Evolutionary conservation across 129 eudicot genomes (phyloP), one percentile per base, ranked within the genome.

Genomic region (Helichrysum umbraculigerum): DNA sequence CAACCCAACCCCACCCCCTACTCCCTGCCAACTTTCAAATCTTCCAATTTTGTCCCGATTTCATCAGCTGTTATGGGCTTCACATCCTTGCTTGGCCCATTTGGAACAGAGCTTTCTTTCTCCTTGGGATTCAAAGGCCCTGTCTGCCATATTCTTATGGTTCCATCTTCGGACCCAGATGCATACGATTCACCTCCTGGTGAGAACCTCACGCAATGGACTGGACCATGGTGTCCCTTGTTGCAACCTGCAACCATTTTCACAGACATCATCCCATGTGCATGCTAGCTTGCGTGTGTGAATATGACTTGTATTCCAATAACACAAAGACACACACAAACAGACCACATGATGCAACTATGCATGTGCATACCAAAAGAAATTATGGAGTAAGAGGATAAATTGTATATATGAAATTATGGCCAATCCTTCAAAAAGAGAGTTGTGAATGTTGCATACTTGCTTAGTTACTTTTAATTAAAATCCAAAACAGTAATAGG

Each of bases 211-310:
- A 90, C 86, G 32, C 96, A 90, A 52, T 90, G 96, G 17, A 90
- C 96, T 11, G 96, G 96, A 78, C 96, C 96, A 62, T 90, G 96
- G 82, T 90, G 96, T 54, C 96, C 96, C 84, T 90, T 90, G 86
- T 90, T 90, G 79, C 92, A 87, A 62, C 86, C 96, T 90, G 62
- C 85, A 81, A n/a, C 61, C 66, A 30, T 2, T 50, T 39, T 30
- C 35, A 70, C 37, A 70, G 10, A 28, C 30, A 41, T 54, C n/a
- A 17, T 54, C 21, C 60, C 25, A n/a, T 5, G 22, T 54, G 60
- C 22, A 12, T 54, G 7, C 60, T 25, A 25, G 28, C 0, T 16
- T 54, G 7, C 29, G 3, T n/a, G 29, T 2, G 15, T n/a, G 14
- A 20, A 19, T 57, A 7, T 56, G 61, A 56, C 7, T 56, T 19